These are phyloP conservation scores for Botryotinia calthae DNA, from an alignment of 2,329 filamentous ascomycete genomes.

Conservation along the genomic window DNA sequence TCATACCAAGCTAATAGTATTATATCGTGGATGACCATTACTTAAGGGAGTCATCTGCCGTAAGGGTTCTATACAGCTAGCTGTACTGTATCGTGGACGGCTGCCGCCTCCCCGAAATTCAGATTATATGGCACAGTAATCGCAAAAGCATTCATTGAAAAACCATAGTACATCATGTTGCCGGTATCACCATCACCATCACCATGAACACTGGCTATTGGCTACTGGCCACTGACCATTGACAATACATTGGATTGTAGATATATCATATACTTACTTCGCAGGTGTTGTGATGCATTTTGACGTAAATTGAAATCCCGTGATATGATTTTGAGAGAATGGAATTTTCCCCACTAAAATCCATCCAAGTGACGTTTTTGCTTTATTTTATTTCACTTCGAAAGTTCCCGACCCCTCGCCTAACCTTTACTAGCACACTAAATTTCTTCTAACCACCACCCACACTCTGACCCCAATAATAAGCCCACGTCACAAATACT, in stretches of 20 bases:
- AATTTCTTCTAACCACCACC: conserved; percentile 12
- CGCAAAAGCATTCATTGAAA: not conserved
- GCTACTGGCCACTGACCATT: not conserved
- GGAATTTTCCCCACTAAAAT: not conserved
- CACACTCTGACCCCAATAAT: conserved; percentile 10
- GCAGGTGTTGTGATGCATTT: not conserved
- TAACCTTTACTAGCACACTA: conserved; percentile 17
- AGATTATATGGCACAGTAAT: not conserved
- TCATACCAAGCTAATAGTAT: not conserved
- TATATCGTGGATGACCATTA: too few species aligned
- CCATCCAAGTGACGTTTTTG: not conserved
- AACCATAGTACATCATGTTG: not conserved
- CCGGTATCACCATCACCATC: not conserved
- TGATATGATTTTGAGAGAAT: not conserved
- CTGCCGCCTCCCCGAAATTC: not conserved
- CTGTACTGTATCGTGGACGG: not conserved
- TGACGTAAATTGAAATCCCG: not conserved
- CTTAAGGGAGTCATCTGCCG: too few species aligned
- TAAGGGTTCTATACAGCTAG: too few species aligned
- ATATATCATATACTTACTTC: not conserved
- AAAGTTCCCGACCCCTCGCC: conserved; percentile 12
- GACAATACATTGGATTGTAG: not conserved
- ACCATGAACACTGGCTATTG: not conserved
- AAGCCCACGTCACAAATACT: conserved; percentile 17
- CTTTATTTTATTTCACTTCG: not conserved